Percentiles rank a stretch among this genome's conserved stretches.
Conservation (phyloP, 331 rosid species). For the Quercus tomentella region DNA sequence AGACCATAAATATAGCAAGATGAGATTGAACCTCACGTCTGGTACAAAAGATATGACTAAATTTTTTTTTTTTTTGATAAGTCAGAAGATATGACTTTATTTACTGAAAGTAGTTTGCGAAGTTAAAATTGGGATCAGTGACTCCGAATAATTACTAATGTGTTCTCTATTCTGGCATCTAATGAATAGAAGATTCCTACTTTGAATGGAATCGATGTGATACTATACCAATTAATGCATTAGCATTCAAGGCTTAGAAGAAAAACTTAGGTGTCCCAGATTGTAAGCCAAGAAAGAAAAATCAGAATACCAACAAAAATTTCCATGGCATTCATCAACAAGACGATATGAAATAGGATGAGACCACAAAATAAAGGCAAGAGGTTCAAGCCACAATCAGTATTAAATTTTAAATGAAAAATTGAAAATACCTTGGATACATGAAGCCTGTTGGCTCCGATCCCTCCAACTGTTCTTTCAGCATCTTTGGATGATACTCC, state of each 20-base stretch:
- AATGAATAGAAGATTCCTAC: neutral
- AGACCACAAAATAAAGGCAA: neutral
- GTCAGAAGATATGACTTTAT: too few species aligned
- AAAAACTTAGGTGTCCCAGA: neutral
- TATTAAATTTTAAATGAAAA: neutral
- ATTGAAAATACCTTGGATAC: slow-evolving; percentile 84
- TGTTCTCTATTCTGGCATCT: too few species aligned
- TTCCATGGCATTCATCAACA: neutral
- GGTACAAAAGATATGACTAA: too few species aligned
- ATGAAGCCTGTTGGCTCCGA: slow-evolving; percentile 92
- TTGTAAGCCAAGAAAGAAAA: neutral
- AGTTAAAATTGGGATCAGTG: neutral
- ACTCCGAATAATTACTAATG: neutral
- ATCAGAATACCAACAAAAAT: neutral
- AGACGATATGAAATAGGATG: neutral
- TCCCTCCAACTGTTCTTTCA: slow-evolving; percentile 92
- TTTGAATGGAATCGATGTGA: neutral
- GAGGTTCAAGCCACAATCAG: neutral
- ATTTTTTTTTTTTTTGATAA: too few species aligned
- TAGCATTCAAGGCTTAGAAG: neutral
- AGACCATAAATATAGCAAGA: neutral
- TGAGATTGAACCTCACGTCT: neutral
- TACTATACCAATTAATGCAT: neutral
- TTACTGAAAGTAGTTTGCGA: neutral
- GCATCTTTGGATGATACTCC: slow-evolving; percentile 96